These are phyloP conservation scores for Asparagopsis taxiformis DNA, from an alignment of 31 red algal species.

Conservation along the genomic window DNA sequence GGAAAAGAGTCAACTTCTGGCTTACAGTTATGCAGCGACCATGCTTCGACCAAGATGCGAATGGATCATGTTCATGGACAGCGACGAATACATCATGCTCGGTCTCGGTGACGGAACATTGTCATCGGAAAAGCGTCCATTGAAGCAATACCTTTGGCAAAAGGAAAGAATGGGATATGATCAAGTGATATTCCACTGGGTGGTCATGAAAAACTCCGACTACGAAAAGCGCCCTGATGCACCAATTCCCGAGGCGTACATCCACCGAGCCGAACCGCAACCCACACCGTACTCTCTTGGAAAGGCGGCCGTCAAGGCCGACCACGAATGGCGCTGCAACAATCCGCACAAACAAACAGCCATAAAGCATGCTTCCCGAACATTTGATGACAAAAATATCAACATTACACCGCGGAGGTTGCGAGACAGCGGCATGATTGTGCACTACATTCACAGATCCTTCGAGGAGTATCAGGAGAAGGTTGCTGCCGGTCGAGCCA, in stretches of 20 bases:
- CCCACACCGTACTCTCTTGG: background rate
- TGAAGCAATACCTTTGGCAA: constrained; percentile 22
- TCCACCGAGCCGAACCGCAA: background rate
- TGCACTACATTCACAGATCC: background rate
- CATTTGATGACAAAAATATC: background rate
- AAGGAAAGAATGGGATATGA: background rate
- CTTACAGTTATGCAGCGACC: constrained; percentile 20
- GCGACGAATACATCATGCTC: constrained; percentile 42
- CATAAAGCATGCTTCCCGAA: background rate
- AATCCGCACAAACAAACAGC: background rate
- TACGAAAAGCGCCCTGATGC: background rate
- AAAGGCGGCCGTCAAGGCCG: background rate
- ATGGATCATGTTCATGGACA: constrained; percentile 44
- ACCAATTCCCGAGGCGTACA: background rate
- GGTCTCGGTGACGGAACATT: background rate
- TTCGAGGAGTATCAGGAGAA: background rate
- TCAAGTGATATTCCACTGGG: background rate
- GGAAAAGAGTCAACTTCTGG: constrained; percentile 28
- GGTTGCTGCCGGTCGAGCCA: background rate
- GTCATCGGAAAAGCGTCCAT: background rate
- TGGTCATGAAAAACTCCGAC: background rate
- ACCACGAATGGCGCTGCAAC: background rate
- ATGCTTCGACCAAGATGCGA: constrained; percentile 23
- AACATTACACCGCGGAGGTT: background rate
- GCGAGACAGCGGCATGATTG: background rate